Evolutionary conservation across 2,329 filamentous ascomycete species (phyloP), one percentile per base, ranked within the genome.

Genomic region (Acephala macrosclerotiorum): DNA sequence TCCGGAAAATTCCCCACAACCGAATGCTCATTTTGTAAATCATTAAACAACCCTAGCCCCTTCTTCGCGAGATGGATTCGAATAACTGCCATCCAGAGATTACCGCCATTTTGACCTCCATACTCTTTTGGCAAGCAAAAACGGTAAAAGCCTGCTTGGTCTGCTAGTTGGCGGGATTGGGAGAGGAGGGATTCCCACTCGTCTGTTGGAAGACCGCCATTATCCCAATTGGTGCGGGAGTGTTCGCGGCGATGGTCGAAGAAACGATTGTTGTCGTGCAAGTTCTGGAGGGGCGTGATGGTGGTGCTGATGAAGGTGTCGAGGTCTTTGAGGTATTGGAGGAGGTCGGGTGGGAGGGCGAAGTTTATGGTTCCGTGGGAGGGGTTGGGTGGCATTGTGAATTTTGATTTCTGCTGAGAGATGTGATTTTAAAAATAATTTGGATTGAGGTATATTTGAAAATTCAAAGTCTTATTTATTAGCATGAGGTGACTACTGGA

Each of bases 211-310:
- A 89, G 79, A 2, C 87, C 64, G 80, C 64, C 58, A 49, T 73
- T 70, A 6, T 73, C 72, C 85, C 86, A 89, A 72, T 89, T 82
- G 1, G 87, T 90, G 38, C 87, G 84, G 7, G 85, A 79, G 71
- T 88, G 82, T 71, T 90, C 87, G 68, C 87, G 84, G 20, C 87
- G 83, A 75, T 90, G 84, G 75, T 89, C 87, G 77, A 90, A 89
- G 82, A 90, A 90, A 65, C 86, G 83, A 62, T 86, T 80, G 73
- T 89, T 89, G 74, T 89, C 85, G 71, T 85, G 76, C 71, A 88
- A 84, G 2, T 85, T 76, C 74, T 89, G 85, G 0, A 88, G 77
- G 0, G 85, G 86, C 0, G 78, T 76, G 69, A 88, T 89, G 58
- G 82, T 80, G 16, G 75, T 72, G 2, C 82, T 78, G 69, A 89